Evolutionary conservation across 306 rosid genomes (phyloP).

Genomic region (Cucumis melo): DNA sequence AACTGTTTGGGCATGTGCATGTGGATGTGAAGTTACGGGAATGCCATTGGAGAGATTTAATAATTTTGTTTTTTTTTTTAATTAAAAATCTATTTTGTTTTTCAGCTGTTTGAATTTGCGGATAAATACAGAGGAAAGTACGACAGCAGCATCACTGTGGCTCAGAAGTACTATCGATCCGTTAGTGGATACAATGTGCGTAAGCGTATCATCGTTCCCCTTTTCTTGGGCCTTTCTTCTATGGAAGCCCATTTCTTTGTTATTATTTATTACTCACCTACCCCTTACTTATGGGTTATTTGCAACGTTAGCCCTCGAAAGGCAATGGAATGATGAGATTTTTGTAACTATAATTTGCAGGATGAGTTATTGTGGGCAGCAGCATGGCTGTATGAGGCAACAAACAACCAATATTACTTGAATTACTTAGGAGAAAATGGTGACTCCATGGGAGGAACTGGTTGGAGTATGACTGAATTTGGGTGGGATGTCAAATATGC

Average conservation of each 20-base stretch:
- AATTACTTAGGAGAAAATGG: conserved; percentile 79
- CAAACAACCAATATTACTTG: conserved; percentile 62
- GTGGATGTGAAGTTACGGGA: not conserved
- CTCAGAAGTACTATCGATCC: conserved; percentile 78
- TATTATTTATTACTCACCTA: not conserved
- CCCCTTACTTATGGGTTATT: not conserved
- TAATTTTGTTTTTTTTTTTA: no score
- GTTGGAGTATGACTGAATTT: conserved; percentile 89
- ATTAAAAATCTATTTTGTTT: not conserved
- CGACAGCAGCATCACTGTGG: conserved; percentile 83
- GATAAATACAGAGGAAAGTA: conserved; percentile 97
- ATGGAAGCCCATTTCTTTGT: not conserved
- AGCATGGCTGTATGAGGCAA: conserved; percentile 93
- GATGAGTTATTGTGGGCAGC: conserved; percentile 98
- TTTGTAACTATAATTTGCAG: conserved; percentile 13
- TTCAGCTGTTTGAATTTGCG: conserved; percentile 86
- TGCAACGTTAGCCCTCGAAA: not conserved
- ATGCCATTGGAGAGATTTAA: not conserved
- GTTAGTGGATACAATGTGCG: conserved; percentile 88
- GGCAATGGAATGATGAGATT: not conserved
- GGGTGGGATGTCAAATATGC: conserved; percentile 97
- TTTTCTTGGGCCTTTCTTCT: not conserved
- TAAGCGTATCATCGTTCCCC: not conserved
- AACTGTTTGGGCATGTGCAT: not conserved
- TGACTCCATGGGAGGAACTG: conserved; percentile 94